Base-by-base conservation (phyloP, 1,284 basidiomycete genomes). In the Cutaneotrichosporon cyanovorans region DNA sequence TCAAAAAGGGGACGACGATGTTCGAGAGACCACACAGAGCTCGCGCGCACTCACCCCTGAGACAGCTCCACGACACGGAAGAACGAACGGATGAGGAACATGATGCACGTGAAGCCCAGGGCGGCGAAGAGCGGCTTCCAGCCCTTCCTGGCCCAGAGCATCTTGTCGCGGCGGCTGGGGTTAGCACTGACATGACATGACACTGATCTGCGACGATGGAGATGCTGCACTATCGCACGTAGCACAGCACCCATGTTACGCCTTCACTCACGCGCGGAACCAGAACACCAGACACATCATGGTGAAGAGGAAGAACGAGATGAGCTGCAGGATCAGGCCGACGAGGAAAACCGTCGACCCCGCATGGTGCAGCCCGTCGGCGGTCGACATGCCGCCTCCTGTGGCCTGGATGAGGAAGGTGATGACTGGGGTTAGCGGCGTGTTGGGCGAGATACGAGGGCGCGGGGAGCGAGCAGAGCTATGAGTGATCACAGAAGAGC, bases 1-100 rank as follows among this genome's bases (percentile, higher is more conserved):
- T n/a, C n/a, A n/a, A n/a, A n/a, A n/a, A n/a, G n/a, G n/a, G n/a
- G n/a, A n/a, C n/a, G n/a, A n/a, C n/a, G n/a, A n/a, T n/a, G n/a
- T n/a, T n/a, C n/a, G n/a, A n/a, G n/a, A n/a, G n/a, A n/a, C n/a
- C n/a, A n/a, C n/a, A n/a, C n/a, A n/a, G n/a, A n/a, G n/a, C n/a
- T n/a, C n/a, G n/a, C n/a, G n/a, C n/a, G n/a, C 10, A 42, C 46
- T 33, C 22, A 47, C 50, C 83, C 83, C 67, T 84, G 71, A 3
- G 78, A 77, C 33, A 82, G 74, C 58, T 85, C 83, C 22, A 79
- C 72, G 2, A 79, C 78, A 62, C 84, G 78, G 68, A 80, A 85
- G 5, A 77, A 66, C 30, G 80, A 84, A 52, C 83, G 81, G 57
- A 84, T 47, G 18, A 52, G 39, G 48, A 51, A 54, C 33, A 41